Evolutionary conservation across 2,329 filamentous ascomycete genomes (phyloP).

Genomic region (Fusarium continuum): DNA sequence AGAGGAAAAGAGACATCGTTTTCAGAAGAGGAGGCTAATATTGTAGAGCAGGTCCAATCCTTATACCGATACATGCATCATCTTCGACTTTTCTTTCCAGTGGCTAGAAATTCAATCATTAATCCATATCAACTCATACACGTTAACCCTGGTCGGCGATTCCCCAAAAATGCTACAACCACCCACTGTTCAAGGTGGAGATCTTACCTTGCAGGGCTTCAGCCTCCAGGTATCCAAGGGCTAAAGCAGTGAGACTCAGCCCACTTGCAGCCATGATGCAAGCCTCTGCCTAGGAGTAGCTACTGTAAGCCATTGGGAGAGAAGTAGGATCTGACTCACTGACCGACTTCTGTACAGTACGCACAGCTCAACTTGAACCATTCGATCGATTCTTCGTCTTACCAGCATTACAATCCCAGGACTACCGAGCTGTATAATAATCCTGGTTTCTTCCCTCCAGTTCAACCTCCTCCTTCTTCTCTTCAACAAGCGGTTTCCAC

Average conservation of each 20-base stretch:
- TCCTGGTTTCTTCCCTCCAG: not conserved
- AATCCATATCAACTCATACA: not conserved
- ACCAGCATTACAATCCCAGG: not conserved
- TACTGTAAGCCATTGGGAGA: no score
- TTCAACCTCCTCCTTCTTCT: not conserved
- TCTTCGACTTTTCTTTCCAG: no score
- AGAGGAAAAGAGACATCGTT: not conserved
- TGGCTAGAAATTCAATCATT: no score
- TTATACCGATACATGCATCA: not conserved
- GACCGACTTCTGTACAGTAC: constrained; percentile 16
- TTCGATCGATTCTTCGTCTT: not conserved
- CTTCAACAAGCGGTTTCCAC: not conserved
- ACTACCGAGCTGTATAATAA: constrained; percentile 15
- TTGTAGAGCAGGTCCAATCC: not conserved
- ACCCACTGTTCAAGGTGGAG: not conserved
- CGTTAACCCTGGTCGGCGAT: not conserved
- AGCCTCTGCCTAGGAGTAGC: no score
- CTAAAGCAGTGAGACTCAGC: constrained; percentile 23
- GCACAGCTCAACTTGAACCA: not conserved
- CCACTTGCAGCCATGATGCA: constrained; percentile 10
- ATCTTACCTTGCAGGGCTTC: constrained; percentile 9
- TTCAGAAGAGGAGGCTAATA: not conserved
- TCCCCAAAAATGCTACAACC: not conserved
- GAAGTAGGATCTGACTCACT: constrained; percentile 25
- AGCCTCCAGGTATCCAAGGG: constrained; percentile 31